A percentile compares a stretch with the other conserved stretches of the same genome.
Evolutionary conservation across 169 alveolate species (phyloP).

Genomic region (Plasmodium cynomolgi): DNA sequence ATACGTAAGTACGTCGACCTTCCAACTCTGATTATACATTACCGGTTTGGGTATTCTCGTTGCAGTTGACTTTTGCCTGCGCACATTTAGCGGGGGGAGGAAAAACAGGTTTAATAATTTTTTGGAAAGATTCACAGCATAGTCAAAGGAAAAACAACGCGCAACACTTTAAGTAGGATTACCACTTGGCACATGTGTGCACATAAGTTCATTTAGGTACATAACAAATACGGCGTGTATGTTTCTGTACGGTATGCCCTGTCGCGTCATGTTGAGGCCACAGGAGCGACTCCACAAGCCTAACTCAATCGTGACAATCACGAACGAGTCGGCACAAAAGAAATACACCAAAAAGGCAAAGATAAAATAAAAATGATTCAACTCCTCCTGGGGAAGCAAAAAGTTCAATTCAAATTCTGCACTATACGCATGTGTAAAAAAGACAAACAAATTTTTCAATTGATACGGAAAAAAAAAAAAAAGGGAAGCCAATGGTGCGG

Average conservation of each 20-base stretch:
- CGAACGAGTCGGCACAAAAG: neutral
- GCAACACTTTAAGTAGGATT: neutral
- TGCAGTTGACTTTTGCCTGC: neutral
- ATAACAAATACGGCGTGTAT: neutral
- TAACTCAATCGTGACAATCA: neutral
- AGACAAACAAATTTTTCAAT: neutral
- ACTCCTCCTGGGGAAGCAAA: neutral
- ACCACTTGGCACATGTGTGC: neutral
- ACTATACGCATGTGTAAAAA: neutral
- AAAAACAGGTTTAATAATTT: neutral
- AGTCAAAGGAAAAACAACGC: neutral
- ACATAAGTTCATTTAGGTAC: neutral
- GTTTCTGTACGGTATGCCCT: neutral
- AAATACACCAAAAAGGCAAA: neutral
- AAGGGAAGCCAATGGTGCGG: neutral
- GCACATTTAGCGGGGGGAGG: neutral
- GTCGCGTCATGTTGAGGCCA: neutral
- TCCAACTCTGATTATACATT: neutral
- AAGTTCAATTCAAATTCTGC: neutral
- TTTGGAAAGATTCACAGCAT: neutral
- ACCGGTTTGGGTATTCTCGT: neutral
- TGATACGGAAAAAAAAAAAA: neutral
- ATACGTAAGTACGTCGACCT: neutral
- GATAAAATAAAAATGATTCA: neutral
- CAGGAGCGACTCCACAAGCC: neutral